Evolutionary conservation across 805 yeast species (phyloP).

Genomic region (Kluyveromyces starmeri): DNA sequence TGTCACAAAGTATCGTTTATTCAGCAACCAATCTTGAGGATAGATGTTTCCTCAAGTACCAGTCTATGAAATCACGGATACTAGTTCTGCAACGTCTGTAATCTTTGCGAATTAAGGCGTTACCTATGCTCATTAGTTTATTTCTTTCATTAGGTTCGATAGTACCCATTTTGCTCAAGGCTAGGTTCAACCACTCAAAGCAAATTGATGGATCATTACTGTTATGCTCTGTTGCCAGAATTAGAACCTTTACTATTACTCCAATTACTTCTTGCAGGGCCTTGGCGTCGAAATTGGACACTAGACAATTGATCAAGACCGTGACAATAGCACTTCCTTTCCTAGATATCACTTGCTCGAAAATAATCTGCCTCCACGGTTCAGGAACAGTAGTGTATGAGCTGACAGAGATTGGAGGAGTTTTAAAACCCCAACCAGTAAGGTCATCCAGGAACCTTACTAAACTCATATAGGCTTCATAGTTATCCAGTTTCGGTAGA

Average conservation of each 20-base stretch:
- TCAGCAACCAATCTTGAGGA: slow-evolving; percentile 37
- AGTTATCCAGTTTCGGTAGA: slow-evolving; percentile 50
- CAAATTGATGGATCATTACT: slow-evolving; percentile 32
- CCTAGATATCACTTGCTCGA: slow-evolving; percentile 36
- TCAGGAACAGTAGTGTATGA: slow-evolving; percentile 43
- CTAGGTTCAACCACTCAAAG: slow-evolving; percentile 50
- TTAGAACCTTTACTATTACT: slow-evolving; percentile 53
- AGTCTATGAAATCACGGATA: slow-evolving; percentile 66
- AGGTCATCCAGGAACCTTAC: slow-evolving; percentile 76
- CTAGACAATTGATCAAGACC: slow-evolving; percentile 54
- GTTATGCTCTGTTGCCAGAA: slow-evolving; percentile 40
- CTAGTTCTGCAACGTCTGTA: slow-evolving; percentile 63
- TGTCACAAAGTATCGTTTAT: too few species aligned
- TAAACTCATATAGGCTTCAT: slow-evolving; percentile 60
- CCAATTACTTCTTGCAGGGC: slow-evolving; percentile 68
- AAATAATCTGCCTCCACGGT: slow-evolving; percentile 42
- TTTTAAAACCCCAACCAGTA: slow-evolving; percentile 72
- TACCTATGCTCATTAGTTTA: slow-evolving; percentile 49
- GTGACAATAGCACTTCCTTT: slow-evolving; percentile 49
- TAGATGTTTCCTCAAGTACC: slow-evolving; percentile 76
- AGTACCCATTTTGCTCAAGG: slow-evolving; percentile 44
- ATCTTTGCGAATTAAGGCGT: slow-evolving; percentile 59
- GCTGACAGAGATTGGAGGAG: slow-evolving; percentile 69
- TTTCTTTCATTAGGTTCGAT: slow-evolving; percentile 61
- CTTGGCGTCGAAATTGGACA: slow-evolving; percentile 63